Base-by-base conservation (phyloP, 73 alveolate species). In the Breviolum minutum region DNA sequence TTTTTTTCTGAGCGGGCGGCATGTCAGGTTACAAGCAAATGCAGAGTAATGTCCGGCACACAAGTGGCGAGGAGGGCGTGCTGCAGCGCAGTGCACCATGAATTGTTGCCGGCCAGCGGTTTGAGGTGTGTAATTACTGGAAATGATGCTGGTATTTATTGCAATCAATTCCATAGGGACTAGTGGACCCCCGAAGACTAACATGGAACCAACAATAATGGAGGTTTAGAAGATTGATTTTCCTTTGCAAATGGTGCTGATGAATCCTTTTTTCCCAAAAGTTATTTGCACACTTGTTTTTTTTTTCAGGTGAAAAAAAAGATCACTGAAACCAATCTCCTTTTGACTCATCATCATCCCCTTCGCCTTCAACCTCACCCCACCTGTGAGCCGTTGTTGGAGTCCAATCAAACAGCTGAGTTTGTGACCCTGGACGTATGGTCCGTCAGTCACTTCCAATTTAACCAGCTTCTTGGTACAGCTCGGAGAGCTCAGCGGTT, bases 371-470 rank as follows among this genome's bases (percentile, higher is more conserved):
- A n/a, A n/a, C n/a, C n/a, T n/a, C n/a, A n/a, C 10, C 32, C 12
- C 83, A 73, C 10, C 11, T 73, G 83, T 8, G 63, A 63, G 32
- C 71, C 91, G 29, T 16, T 16, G 16, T 20, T 48, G 83, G 30
- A 17, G 30, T 48, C 48, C 32, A 11, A 14, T 54, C 91, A 30
- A 1, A 54, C 27, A 8, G 8, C 97, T 24, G 32, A 90, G 97
- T 90, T 90, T 64, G 88, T 90, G 88, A 90, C 97, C 30, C 70
- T 90, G 97, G 97, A 90, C 74, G 62, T 90, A 63, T 90, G 97
- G 97, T 69, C 97, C 63, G 97, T 90, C 97, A 90, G 97, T 87
- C 70, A 90, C 77, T 40, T 90, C 74, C 97, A 90, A 87, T 90
- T 90, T 77, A 90, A 90, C 97, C 70, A 74, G 63, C 77, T 90